Evolutionary conservation across 371 early-diverging fungal genomes (phyloP).

Genomic region (Mortierella sp.): DNA sequence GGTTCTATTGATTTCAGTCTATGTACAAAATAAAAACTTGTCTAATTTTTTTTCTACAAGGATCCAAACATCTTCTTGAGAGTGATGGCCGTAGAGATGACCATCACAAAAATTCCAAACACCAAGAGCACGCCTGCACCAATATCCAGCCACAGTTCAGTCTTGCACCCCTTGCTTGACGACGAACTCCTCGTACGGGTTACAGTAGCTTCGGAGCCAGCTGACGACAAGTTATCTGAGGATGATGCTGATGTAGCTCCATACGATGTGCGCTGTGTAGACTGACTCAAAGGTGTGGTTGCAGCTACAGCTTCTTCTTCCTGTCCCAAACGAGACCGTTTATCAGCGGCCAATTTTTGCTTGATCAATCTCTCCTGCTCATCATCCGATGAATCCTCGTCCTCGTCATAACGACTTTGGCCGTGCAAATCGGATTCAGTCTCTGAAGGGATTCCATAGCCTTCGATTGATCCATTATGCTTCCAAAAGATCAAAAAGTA

Average conservation of each 20-base stretch:
- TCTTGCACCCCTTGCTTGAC: conserved; percentile 13
- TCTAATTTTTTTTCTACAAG: background rate
- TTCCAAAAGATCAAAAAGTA: conserved; percentile 60
- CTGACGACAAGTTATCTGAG: background rate
- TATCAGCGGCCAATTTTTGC: background rate
- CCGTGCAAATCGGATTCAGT: conserved; percentile 28
- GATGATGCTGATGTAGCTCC: conserved; percentile 10
- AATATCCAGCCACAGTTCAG: conserved; percentile 51
- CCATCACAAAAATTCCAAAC: conserved; percentile 63
- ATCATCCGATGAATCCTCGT: conserved; percentile 24
- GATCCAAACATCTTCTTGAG: conserved; percentile 38
- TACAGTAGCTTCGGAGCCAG: background rate
- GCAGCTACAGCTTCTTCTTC: conserved; percentile 17
- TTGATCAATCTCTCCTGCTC: conserved; percentile 14
- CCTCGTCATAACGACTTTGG: conserved; percentile 17
- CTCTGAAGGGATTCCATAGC: conserved; percentile 23
- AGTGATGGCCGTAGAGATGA: conserved; percentile 57
- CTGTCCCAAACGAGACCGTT: background rate
- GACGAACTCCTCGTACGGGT: background rate
- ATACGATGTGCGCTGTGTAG: background rate
- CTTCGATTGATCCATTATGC: background rate
- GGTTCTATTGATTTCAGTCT: too few species aligned
- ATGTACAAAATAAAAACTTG: background rate
- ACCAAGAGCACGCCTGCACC: conserved; percentile 56
- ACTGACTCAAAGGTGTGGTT: background rate